Percentiles rank a stretch among this genome's conserved stretches.
These are phyloP conservation scores for Saccharomyces eubayanus DNA, from an alignment of 805 yeast genomes.

Conservation along the genomic window DNA sequence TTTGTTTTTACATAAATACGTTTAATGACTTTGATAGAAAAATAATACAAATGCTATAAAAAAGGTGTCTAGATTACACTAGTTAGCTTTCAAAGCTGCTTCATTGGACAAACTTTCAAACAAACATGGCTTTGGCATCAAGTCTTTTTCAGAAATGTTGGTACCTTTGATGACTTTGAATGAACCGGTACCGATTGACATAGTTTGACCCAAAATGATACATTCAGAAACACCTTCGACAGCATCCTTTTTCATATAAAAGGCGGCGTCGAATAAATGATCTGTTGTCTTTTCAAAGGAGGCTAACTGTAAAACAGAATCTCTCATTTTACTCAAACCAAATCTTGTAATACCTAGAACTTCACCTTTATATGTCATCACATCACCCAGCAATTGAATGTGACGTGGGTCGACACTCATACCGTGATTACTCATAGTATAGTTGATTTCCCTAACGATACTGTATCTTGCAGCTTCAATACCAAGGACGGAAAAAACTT, in stretches of 20 bases:
- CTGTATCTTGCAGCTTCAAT: conserved; percentile 96
- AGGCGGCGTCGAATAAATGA: conserved; percentile 95
- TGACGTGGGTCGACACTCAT: conserved; percentile 99
- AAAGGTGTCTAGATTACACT: not conserved
- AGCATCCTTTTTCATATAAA: conserved; percentile 90
- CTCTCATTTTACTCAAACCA: conserved; percentile 97
- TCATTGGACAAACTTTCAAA: conserved; percentile 37
- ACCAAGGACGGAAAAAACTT: conserved; percentile 82
- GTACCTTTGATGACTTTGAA: conserved; percentile 71
- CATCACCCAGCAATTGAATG: conserved; percentile 93
- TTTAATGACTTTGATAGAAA: not conserved
- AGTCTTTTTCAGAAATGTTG: conserved; percentile 35
- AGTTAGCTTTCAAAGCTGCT: not conserved
- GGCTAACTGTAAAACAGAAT: conserved; percentile 92
- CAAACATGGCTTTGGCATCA: conserved; percentile 38
- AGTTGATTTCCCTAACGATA: conserved; percentile 88
- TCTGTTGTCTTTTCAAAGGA: conserved; percentile 97
- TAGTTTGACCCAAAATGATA: conserved; percentile 94
- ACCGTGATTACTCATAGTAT: conserved; percentile 98
- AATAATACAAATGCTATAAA: not conserved
- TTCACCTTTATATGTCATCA: conserved; percentile 98
- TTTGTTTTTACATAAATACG: not conserved
- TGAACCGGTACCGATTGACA: conserved; percentile 96
- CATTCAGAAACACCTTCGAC: conserved; percentile 98
- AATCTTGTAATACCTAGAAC: conserved; percentile 96